Evolutionary conservation across 108 stramenopile genomes (phyloP).

Genomic region (Nannochloropsis salina): DNA sequence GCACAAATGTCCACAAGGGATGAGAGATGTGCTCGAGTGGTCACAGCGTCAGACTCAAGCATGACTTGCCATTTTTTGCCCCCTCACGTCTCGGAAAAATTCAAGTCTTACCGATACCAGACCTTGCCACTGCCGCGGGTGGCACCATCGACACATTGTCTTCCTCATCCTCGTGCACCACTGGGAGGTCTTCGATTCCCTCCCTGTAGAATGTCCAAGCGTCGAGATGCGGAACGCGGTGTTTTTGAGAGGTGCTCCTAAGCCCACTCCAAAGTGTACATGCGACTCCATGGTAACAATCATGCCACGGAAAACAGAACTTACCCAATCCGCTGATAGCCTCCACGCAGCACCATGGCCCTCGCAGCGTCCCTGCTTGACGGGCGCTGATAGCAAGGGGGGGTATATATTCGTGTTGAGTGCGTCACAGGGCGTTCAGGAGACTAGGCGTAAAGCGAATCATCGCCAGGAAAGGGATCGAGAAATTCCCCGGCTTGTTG

Average conservation of each 20-base stretch:
- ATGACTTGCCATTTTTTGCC: too few species aligned
- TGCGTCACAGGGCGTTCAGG: too few species aligned
- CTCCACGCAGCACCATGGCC: not conserved
- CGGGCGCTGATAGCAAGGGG: too few species aligned
- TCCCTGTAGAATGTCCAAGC: not conserved
- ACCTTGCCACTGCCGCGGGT: not conserved
- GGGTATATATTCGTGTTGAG: too few species aligned
- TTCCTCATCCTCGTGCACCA: slow-evolving; percentile 15
- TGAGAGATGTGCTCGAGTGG: too few species aligned
- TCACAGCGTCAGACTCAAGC: too few species aligned
- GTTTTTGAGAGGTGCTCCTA: not conserved
- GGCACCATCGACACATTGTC: not conserved
- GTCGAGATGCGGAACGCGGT: not conserved
- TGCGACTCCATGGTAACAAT: not conserved
- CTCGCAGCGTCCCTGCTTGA: not conserved
- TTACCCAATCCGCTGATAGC: slow-evolving; percentile 12
- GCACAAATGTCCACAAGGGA: too few species aligned
- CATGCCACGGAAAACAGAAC: not conserved
- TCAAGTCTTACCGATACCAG: not conserved
- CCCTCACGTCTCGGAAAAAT: too few species aligned
- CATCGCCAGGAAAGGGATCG: too few species aligned
- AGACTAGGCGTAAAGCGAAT: too few species aligned
- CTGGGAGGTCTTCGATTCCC: not conserved
- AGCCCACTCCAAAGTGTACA: not conserved
- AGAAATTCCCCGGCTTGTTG: too few species aligned